Conservation (phyloP, 1,284 basidiomycete species). For the Melampsora americana region DNA sequence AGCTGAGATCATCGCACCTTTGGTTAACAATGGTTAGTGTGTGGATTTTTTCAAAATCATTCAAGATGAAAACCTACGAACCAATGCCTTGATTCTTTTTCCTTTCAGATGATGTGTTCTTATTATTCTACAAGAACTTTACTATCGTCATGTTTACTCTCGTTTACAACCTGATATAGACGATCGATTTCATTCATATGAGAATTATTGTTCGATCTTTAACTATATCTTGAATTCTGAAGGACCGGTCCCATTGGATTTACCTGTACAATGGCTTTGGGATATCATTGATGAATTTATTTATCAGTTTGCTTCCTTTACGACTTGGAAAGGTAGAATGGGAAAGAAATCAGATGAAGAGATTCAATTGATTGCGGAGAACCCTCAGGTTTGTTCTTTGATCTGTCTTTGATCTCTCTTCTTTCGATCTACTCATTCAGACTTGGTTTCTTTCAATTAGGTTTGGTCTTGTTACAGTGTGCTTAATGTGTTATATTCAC, state of each 20-base stretch:
- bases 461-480: slow-evolving; percentile 98
- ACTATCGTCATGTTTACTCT: slow-evolving; percentile 90
- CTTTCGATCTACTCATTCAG: not conserved
- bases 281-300: slow-evolving; percentile 99
- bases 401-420: slow-evolving; percentile 18
- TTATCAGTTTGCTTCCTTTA: slow-evolving; percentile 96
- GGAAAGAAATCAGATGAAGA: slow-evolving; percentile 71
- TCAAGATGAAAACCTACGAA: not conserved
- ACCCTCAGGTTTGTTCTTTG: slow-evolving; percentile 39
- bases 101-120: slow-evolving; percentile 76
- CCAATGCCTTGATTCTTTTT: not conserved
- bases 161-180: slow-evolving; percentile 90
- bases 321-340: slow-evolving; percentile 81
- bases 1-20: slow-evolving; percentile 86
- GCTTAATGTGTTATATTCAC: slow-evolving; percentile 92
- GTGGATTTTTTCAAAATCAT: too few species aligned
- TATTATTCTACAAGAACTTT: slow-evolving; percentile 92
- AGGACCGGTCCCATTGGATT: slow-evolving; percentile 81
- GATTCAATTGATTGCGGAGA: slow-evolving; percentile 60
- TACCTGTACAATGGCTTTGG: slow-evolving; percentile 98
- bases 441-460: slow-evolving; percentile 53
- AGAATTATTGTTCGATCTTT: slow-evolving; percentile 97
- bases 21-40: slow-evolving; percentile 78
- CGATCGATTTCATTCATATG: slow-evolving; percentile 96
- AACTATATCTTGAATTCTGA: slow-evolving; percentile 94